A percentile compares a stretch with the other conserved stretches of the same genome.
Conservation (phyloP, 2,329 filamentous ascomycete species). For the Colletotrichum destructivum region DNA sequence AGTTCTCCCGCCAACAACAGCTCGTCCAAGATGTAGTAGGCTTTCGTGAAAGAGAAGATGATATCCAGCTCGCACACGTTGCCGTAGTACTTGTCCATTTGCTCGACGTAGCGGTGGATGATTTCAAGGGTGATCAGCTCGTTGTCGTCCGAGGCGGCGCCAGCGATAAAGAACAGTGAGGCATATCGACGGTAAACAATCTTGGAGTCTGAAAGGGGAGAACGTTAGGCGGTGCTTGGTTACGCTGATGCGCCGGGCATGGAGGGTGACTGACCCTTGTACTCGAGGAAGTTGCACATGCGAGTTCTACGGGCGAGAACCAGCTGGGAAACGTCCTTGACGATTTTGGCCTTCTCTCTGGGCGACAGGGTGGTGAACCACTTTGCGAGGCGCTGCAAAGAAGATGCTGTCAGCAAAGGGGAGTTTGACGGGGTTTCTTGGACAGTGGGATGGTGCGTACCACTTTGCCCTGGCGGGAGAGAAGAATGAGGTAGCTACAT, state of each 20-base stretch:
- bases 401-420: constrained; percentile 3
- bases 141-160: constrained; percentile 97
- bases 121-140: constrained; percentile 98
- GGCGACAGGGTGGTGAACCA: constrained; percentile 99
- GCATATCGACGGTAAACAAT: constrained; percentile 99
- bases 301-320: constrained; percentile 95
- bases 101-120: constrained; percentile 98
- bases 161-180: constrained; percentile 99
- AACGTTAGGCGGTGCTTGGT: constrained; percentile 24
- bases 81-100: constrained; percentile 99
- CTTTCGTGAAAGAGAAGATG: constrained; percentile 99
- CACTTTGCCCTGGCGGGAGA: constrained; percentile 99
- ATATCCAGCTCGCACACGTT: constrained; percentile 99
- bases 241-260: background rate
- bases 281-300: constrained; percentile 99
- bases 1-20: constrained; percentile 94
- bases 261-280: constrained; percentile 79
- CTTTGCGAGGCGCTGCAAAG: constrained; percentile 89
- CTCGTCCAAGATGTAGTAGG: constrained; percentile 99
- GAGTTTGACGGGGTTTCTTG: background rate
- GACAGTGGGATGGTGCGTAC: constrained; percentile 69
- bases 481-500: constrained; percentile 92
- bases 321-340: constrained; percentile 99
- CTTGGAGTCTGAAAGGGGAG: constrained; percentile 81
- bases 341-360: constrained; percentile 99